These are phyloP conservation scores for Aspergillus awamori DNA, from an alignment of 2,329 filamentous ascomycete genomes.

Conservation along the genomic window DNA sequence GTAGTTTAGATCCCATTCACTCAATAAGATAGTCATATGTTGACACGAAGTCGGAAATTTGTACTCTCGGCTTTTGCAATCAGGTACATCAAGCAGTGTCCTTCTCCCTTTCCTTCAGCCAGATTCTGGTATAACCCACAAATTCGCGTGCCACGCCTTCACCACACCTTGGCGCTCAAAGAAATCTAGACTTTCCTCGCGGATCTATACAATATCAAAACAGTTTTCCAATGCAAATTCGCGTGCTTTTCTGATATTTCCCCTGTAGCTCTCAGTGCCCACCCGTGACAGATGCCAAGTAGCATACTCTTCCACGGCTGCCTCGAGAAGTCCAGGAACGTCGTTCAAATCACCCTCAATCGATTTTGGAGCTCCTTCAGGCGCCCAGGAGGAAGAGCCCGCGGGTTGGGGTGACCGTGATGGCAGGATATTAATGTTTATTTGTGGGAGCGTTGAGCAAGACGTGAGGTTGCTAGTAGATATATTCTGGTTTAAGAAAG, in stretches of 20 bases:
- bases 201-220: conserved; percentile 20
- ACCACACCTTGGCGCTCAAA: conserved; percentile 22
- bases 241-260: conserved; percentile 21
- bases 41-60: no score
- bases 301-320: conserved; percentile 19
- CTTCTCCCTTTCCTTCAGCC: no score
- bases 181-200: conserved; percentile 17
- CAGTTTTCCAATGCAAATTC: conserved; percentile 18
- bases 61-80: no score
- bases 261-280: conserved; percentile 15
- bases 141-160: conserved; percentile 14
- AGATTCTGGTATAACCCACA: background rate
- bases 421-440: conserved; percentile 36
- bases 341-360: background rate
- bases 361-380: no score
- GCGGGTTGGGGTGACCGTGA: conserved; percentile 16
- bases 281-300: conserved; percentile 19
- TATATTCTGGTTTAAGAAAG: conserved; percentile 22
- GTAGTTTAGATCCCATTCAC: no score
- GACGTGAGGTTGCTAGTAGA: conserved; percentile 14
- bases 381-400: background rate
- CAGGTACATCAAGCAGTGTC: no score
- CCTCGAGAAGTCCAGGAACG: conserved; percentile 16
- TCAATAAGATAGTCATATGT: no score
- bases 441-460: conserved; percentile 23